Evolutionary conservation across 306 rosid species (phyloP).

Genomic region (Bauhinia variegata): DNA sequence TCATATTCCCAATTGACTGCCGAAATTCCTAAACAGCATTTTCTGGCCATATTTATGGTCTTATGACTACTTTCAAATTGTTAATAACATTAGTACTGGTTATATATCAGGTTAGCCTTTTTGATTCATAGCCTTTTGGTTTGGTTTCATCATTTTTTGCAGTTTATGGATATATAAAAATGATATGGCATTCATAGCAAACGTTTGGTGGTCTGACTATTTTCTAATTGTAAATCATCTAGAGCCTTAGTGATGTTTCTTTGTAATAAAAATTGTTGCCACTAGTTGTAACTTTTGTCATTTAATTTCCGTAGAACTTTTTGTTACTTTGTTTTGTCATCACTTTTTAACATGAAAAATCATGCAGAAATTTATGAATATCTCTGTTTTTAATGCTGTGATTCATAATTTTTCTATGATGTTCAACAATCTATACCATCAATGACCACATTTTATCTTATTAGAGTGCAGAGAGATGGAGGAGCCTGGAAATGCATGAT

Average conservation of each 20-base stretch:
- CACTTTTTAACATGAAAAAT: neutral
- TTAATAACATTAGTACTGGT: too few species aligned
- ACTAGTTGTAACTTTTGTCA: conserved; percentile 3
- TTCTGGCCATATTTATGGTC: too few species aligned
- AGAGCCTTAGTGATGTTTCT: neutral
- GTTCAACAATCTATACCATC: conserved; percentile 13
- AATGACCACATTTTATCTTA: conserved; percentile 34
- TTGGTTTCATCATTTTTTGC: neutral
- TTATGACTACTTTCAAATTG: too few species aligned
- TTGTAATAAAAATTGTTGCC: conserved; percentile 6
- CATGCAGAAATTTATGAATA: conserved; percentile 6
- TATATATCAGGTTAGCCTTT: too few species aligned
- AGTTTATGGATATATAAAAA: neutral
- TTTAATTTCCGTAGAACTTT: conserved; percentile 5
- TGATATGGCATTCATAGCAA: neutral
- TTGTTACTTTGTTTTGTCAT: neutral
- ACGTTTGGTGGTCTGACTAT: too few species aligned
- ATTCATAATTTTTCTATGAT: neutral
- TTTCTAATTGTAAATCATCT: conserved; percentile 12
- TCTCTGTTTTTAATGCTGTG: neutral
- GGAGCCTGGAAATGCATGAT: conserved; percentile 61
- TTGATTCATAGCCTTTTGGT: too few species aligned
- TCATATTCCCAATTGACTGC: too few species aligned
- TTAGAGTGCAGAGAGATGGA: conserved; percentile 98
- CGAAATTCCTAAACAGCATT: neutral